A percentile compares a stretch with the other conserved stretches of the same genome.
phyloP scores from a whole-genome alignment of 2,329 filamentous ascomycete species.

The Ophiostoma tasmaniense region DNA sequence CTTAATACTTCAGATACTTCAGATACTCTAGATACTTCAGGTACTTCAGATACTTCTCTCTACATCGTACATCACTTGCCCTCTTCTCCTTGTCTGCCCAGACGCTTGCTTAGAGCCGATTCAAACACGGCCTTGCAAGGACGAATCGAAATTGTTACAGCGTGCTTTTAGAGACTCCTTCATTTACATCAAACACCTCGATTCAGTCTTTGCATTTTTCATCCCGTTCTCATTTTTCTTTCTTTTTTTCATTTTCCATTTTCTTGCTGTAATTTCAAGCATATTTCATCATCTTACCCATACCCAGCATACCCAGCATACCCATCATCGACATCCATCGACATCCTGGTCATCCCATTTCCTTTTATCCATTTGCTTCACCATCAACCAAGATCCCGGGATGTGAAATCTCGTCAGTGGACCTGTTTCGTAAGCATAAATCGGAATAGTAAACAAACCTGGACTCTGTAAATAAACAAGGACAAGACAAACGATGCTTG shows the following conservation, averaged over 20 bases:
- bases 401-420: neutral
- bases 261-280: neutral
- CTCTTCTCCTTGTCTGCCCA: no score
- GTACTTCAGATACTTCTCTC: neutral
- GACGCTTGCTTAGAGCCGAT: neutral
- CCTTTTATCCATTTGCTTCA: neutral
- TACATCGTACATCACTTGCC: neutral
- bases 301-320: neutral
- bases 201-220: neutral
- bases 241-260: neutral
- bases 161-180: neutral
- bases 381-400: constrained; percentile 18
- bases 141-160: neutral
- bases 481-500: neutral
- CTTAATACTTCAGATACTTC: no score
- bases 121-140: neutral
- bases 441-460: neutral
- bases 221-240: neutral
- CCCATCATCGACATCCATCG: neutral
- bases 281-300: neutral
- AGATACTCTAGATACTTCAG: no score
- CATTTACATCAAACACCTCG: neutral
- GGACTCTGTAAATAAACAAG: neutral
- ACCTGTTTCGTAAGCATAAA: neutral
- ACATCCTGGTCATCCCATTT: neutral